Percentiles rank a stretch among this genome's conserved stretches.
These are phyloP conservation scores for Lodderomyces oxycetoniae DNA, from an alignment of 1,139 yeast species.

Conservation along the genomic window DNA sequence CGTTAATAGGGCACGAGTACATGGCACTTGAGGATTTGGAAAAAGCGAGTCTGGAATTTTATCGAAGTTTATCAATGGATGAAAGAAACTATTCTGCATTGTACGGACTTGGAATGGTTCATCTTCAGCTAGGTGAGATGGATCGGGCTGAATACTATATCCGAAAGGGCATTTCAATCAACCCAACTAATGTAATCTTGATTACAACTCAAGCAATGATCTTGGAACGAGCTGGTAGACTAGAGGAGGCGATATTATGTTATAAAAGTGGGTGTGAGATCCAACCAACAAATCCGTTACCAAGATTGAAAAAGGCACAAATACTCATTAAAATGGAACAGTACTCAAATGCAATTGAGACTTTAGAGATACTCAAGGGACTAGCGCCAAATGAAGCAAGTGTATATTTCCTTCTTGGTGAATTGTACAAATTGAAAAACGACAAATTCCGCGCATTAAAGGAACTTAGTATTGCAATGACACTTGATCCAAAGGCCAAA, in stretches of 20 bases:
- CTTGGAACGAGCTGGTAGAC: conserved; percentile 67
- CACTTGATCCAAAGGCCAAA: conserved; percentile 93
- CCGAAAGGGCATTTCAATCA: conserved; percentile 79
- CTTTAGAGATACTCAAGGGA: conserved; percentile 65
- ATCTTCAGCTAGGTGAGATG: conserved; percentile 79
- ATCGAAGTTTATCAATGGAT: conserved; percentile 73
- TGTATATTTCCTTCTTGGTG: conserved; percentile 86
- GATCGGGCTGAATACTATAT: conserved; percentile 84
- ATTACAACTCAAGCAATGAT: conserved; percentile 96
- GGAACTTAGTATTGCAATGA: conserved; percentile 85
- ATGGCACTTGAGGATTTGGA: conserved; percentile 88
- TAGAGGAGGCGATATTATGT: conserved; percentile 71
- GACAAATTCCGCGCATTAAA: conserved; percentile 75
- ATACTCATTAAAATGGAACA: conserved; percentile 66
- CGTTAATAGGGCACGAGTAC: conserved; percentile 91
- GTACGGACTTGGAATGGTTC: conserved; percentile 95
- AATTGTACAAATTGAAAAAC: conserved; percentile 72
- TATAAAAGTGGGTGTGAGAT: conserved; percentile 79
- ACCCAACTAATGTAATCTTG: conserved; percentile 85
- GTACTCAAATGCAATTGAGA: conserved; percentile 66
- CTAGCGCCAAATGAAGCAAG: conserved; percentile 94
- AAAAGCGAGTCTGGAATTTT: conserved; percentile 78
- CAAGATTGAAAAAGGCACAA: conserved; percentile 87
- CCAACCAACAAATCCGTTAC: conserved; percentile 83
- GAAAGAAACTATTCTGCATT: conserved; percentile 89